Conservation (phyloP, 768 basidiomycete species). For the Daedalea quercina region DNA sequence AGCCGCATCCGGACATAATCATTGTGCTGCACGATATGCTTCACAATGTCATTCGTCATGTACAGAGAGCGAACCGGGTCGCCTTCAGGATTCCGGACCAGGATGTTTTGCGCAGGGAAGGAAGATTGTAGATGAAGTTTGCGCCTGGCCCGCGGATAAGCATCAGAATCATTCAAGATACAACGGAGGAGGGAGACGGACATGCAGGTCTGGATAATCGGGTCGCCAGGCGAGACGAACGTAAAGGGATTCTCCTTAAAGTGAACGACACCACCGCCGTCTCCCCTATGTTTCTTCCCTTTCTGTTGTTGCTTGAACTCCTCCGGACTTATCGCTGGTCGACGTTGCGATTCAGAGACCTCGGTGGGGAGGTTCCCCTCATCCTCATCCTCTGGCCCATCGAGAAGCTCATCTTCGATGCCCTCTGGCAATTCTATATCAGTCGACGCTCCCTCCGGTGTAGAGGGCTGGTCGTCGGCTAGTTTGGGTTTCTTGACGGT, state of each 20-base stretch:
- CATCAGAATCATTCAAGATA: background rate
- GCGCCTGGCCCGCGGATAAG: conserved; percentile 36
- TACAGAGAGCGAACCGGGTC: conserved; percentile 77
- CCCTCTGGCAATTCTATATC: conserved; percentile 5
- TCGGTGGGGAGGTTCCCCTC: conserved; percentile 9
- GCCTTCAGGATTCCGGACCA: conserved; percentile 80
- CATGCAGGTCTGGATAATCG: conserved; percentile 67
- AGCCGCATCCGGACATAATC: conserved; percentile 81
- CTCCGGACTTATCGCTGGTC: background rate
- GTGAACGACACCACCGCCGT: conserved; percentile 22
- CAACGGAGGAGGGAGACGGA: conserved; percentile 30
- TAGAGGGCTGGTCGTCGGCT: conserved; percentile 19
- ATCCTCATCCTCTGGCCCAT: conserved; percentile 5
- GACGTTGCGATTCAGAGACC: conserved; percentile 6
- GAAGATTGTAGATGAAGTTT: conserved; percentile 59
- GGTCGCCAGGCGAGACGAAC: conserved; percentile 66
- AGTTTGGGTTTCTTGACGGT: conserved; percentile 48
- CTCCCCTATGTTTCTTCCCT: conserved; percentile 15
- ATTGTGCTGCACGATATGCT: conserved; percentile 72
- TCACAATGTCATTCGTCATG: conserved; percentile 80
- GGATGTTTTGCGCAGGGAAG: conserved; percentile 74
- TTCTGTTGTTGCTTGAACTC: conserved; percentile 9
- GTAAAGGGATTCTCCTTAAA: conserved; percentile 89
- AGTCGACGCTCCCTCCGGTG: background rate
- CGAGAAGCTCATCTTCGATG: conserved; percentile 9